Conservation (phyloP, 208 protist genomes). For the Leishmania major region DNA sequence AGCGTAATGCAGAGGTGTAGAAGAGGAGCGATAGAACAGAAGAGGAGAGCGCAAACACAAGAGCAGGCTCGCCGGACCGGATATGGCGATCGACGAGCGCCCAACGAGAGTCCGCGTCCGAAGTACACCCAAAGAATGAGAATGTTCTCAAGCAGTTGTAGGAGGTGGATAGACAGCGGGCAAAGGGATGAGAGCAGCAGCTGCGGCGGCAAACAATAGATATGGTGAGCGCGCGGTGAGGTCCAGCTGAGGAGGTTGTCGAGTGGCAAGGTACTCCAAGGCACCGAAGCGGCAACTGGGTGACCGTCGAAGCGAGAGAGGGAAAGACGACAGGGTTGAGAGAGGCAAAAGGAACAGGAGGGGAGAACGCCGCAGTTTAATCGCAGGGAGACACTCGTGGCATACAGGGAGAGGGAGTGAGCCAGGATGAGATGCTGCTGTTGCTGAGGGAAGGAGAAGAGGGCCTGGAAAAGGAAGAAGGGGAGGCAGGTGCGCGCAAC, state of each 20-base stretch:
- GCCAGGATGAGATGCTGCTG: not conserved
- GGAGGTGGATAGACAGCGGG: not conserved
- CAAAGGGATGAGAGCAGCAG: conserved; percentile 2
- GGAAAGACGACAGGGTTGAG: not conserved
- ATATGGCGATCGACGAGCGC: not conserved
- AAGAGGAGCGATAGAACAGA: not conserved
- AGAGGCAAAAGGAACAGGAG: not conserved
- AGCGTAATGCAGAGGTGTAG: not conserved
- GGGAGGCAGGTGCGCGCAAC: not conserved
- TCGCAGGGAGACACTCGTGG: not conserved
- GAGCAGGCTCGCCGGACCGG: not conserved
- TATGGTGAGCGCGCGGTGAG: not conserved
- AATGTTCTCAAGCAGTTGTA: not conserved
- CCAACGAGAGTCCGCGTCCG: not conserved
- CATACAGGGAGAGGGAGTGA: not conserved
- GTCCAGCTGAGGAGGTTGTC: not conserved
- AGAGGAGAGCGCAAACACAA: conserved; percentile 1
- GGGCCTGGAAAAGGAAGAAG: not conserved
- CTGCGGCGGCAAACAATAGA: not conserved
- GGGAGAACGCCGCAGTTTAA: not conserved
- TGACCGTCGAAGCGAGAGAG: conserved; percentile 1
- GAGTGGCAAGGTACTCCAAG: not conserved
- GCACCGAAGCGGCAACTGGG: not conserved
- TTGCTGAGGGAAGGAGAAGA: not conserved
- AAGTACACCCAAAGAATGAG: not conserved